A percentile compares a stretch with the other conserved stretches of the same genome.
These are phyloP conservation scores for Phytophthora syringae DNA, from an alignment of 352 stramenopile genomes.

Conservation along the genomic window DNA sequence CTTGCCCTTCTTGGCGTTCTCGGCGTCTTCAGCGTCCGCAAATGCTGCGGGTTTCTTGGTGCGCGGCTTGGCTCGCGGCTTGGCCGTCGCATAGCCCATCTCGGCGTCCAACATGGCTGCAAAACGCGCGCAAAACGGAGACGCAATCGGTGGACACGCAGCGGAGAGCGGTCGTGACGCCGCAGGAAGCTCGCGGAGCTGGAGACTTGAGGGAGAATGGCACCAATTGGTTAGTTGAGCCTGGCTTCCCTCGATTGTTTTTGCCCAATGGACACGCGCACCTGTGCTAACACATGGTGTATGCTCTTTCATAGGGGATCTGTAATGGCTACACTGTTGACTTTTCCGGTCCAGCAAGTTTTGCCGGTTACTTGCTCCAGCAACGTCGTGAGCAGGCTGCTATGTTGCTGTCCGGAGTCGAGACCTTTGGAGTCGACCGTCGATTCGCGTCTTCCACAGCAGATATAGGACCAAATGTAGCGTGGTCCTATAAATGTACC, in stretches of 20 bases:
- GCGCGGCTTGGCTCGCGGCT: slow-evolving; percentile 27
- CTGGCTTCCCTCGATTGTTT: slow-evolving; percentile 19
- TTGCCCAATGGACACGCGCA: slow-evolving; percentile 2
- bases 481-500: no score
- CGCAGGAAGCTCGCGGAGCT: slow-evolving; percentile 17
- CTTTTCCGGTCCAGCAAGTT: no score
- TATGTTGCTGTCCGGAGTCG: no score
- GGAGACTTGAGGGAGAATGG: slow-evolving; percentile 37
- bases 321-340: slow-evolving; percentile 4
- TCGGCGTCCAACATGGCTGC: slow-evolving; percentile 22
- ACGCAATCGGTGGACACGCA: background rate
- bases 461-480: no score
- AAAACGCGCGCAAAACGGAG: background rate
- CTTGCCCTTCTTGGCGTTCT: slow-evolving; percentile 48
- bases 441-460: no score
- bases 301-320: background rate
- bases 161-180: background rate
- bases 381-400: no score
- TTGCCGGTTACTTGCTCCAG: no score
- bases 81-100: slow-evolving; percentile 3
- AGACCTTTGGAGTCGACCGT: no score
- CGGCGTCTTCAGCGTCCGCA: slow-evolving; percentile 18
- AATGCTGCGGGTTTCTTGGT: slow-evolving; percentile 28
- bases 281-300: background rate
- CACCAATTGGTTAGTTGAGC: slow-evolving; percentile 24